phyloP scores from a whole-genome alignment of 106 monocot species.

The Dendrobium huoshanense region DNA sequence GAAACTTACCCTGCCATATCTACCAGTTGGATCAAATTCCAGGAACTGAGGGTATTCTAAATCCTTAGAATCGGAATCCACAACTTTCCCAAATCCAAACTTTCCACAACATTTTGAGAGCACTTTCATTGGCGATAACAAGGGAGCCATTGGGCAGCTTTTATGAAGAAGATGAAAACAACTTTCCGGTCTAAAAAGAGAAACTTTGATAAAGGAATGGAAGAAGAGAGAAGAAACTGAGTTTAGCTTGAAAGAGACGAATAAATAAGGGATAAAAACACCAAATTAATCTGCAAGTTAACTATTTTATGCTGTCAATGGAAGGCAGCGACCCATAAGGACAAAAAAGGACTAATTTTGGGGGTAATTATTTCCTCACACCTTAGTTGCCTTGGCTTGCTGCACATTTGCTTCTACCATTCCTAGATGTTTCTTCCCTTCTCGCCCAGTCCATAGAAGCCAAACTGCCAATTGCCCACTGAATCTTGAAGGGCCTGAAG shows the following conservation, averaged over 20 bases:
- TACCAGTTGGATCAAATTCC: conserved; percentile 68
- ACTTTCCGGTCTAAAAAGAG: not conserved
- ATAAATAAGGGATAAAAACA: not conserved
- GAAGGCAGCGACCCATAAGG: not conserved
- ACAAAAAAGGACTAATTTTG: not conserved
- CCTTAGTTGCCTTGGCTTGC: not conserved
- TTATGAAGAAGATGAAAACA: not conserved
- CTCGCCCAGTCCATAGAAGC: not conserved
- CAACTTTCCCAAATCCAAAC: conserved; percentile 5
- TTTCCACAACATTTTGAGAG: not conserved
- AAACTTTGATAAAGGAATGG: not conserved
- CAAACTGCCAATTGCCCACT: not conserved
- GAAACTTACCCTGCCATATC: conserved; percentile 57
- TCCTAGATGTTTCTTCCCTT: not conserved
- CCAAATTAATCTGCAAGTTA: not conserved
- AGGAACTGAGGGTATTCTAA: conserved; percentile 38
- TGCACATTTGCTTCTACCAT: not conserved
- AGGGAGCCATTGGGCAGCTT: not conserved
- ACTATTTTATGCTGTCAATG: not conserved
- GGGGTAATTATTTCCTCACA: not conserved
- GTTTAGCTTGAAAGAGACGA: not conserved
- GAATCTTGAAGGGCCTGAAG: not conserved
- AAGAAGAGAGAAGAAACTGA: not conserved
- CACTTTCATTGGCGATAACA: not conserved
- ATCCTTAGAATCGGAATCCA: conserved; percentile 14